Conservation (phyloP, 371 early-diverging fungal species). For the Umbelopsis sp. region DNA sequence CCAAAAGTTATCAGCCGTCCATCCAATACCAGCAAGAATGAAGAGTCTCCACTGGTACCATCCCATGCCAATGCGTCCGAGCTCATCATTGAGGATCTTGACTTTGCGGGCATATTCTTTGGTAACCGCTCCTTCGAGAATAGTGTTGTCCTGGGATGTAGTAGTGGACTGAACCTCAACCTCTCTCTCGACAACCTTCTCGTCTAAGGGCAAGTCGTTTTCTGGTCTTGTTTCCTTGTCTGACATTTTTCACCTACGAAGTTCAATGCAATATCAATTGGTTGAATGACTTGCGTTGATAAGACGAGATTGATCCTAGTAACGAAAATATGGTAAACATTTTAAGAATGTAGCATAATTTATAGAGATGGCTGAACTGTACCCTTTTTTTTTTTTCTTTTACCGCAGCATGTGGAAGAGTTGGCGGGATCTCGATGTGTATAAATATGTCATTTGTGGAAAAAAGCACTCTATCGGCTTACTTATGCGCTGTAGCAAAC, state of each 20-base stretch:
- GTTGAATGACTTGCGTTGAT: too few species aligned
- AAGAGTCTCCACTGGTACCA: slow-evolving; percentile 18
- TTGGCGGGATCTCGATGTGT: background rate
- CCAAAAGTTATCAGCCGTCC: slow-evolving; percentile 17
- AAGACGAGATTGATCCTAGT: too few species aligned
- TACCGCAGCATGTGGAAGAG: background rate
- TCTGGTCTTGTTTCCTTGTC: background rate
- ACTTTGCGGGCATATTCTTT: slow-evolving; percentile 1
- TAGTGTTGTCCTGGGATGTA: background rate
- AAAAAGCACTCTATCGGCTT: background rate
- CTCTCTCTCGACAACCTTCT: background rate
- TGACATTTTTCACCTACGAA: background rate
- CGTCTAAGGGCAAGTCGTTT: background rate
- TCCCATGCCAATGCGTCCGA: slow-evolving; percentile 6
- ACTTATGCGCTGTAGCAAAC: background rate
- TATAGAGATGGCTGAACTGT: too few species aligned
- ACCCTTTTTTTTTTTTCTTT: too few species aligned
- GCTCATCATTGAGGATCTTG: background rate
- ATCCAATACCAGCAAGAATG: slow-evolving; percentile 11
- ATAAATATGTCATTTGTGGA: background rate
- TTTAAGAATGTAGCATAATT: too few species aligned
- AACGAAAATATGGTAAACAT: too few species aligned
- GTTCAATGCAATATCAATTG: background rate
- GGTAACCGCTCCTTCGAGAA: background rate
- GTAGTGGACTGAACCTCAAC: background rate